phyloP scores from a whole-genome alignment of 179 eudicot genomes.

The Silene vulgaris region DNA sequence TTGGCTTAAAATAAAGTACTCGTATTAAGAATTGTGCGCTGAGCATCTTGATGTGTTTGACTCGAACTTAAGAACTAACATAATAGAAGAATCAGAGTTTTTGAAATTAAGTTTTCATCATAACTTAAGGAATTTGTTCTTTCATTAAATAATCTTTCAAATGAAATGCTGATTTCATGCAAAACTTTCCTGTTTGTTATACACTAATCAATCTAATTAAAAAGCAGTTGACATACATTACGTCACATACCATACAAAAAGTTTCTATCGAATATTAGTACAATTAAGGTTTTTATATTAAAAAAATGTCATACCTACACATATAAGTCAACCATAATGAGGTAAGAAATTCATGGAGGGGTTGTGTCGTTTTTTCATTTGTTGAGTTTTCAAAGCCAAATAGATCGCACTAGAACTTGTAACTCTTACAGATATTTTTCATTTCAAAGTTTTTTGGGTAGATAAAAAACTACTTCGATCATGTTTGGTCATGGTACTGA shows the following conservation, averaged over 20 bases:
- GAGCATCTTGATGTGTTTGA: not conserved
- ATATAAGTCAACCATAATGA: slow-evolving; percentile 13
- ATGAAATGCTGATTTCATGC: slow-evolving; percentile 18
- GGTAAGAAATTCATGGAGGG: not conserved
- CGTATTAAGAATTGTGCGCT: not conserved
- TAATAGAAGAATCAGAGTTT: no score
- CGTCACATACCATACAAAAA: slow-evolving; percentile 20
- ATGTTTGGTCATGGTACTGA: no score
- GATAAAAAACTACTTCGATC: not conserved
- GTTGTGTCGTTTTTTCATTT: not conserved
- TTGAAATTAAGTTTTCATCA: not conserved
- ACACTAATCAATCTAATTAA: not conserved
- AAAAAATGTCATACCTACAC: not conserved
- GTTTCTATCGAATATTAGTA: slow-evolving; percentile 9
- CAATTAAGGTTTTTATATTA: slow-evolving; percentile 22
- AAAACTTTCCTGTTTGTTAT: not conserved
- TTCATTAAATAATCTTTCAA: not conserved
- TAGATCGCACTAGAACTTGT: slow-evolving; percentile 6
- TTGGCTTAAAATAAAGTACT: not conserved
- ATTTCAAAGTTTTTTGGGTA: not conserved
- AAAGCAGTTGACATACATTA: slow-evolving; percentile 14
- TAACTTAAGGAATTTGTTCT: not conserved
- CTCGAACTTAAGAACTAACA: not conserved
- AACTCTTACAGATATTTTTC: slow-evolving; percentile 8
- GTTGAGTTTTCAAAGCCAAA: not conserved